A percentile compares a stretch with the other conserved stretches of the same genome.
Evolutionary conservation across 257 asterid genomes (phyloP).

Genomic region (Nicotiana tabacum): DNA sequence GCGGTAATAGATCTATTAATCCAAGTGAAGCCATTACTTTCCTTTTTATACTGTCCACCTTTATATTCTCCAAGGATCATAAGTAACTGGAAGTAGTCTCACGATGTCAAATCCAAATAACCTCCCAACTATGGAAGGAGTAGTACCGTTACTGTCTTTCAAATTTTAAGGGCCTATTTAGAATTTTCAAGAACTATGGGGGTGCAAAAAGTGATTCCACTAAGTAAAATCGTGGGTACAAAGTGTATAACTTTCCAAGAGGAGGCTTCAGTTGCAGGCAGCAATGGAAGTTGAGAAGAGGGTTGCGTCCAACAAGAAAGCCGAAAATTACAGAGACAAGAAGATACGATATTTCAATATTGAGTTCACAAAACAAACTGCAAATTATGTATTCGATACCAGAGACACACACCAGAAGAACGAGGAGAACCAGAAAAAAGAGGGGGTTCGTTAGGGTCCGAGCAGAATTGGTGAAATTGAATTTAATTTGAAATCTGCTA

Average conservation of each 20-base stretch:
- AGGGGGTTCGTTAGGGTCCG: no score
- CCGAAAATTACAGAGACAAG: constrained; percentile 18
- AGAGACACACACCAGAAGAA: no score
- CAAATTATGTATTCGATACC: no score
- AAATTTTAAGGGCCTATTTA: not conserved
- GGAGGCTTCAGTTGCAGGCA: not conserved
- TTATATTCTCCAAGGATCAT: not conserved
- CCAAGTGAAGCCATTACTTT: not conserved
- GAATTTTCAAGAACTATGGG: not conserved
- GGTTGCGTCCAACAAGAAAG: not conserved
- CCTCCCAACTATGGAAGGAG: not conserved
- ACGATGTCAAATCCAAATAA: constrained; percentile 16
- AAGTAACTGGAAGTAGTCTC: not conserved
- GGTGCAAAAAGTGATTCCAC: not conserved
- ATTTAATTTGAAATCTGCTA: no score
- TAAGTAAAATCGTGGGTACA: not conserved
- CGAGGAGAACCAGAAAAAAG: no score
- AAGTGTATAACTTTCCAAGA: not conserved
- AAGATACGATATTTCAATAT: constrained; percentile 14
- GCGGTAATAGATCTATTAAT: not conserved
- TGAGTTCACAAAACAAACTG: no score
- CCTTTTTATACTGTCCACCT: not conserved
- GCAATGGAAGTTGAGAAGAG: constrained; percentile 31
- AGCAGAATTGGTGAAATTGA: no score
- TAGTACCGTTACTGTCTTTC: not conserved